Percentiles rank a stretch among this genome's conserved stretches.
Conservation (phyloP, 1,139 yeast species). For the Diutina siamensis region DNA sequence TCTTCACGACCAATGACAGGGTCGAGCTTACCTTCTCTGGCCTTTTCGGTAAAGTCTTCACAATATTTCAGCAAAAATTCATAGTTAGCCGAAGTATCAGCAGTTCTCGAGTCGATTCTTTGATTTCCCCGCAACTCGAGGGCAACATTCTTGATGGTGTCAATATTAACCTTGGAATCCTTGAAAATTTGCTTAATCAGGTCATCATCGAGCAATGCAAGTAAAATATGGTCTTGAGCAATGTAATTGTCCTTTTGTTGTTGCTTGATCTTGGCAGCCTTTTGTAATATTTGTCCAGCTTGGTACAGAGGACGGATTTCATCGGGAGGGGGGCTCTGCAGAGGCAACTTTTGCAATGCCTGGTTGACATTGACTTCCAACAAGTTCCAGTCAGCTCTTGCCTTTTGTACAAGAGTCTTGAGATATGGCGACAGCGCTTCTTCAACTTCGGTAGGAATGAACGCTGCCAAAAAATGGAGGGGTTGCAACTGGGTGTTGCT, state of each 20-base stretch:
- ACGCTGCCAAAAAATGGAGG: constrained; percentile 82
- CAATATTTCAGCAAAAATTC: constrained; percentile 89
- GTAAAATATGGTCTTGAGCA: constrained; percentile 87
- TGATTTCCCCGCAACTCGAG: constrained; percentile 80
- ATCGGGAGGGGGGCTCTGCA: constrained; percentile 79
- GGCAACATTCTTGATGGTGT: constrained; percentile 71
- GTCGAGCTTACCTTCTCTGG: constrained; percentile 88
- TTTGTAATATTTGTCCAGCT: constrained; percentile 56
- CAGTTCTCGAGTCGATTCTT: constrained; percentile 86
- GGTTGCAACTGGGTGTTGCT: constrained; percentile 78
- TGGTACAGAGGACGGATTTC: constrained; percentile 61
- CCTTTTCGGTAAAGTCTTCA: constrained; percentile 83
- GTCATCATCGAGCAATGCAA: constrained; percentile 74
- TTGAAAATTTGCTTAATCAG: constrained; percentile 64
- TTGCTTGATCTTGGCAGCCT: constrained; percentile 63
- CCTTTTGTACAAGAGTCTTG: constrained; percentile 78
- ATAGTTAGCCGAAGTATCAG: constrained; percentile 76
- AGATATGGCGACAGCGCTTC: constrained; percentile 64
- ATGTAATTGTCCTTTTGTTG: constrained; percentile 86
- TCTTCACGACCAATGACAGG: constrained; percentile 99
- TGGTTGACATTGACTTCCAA: constrained; percentile 75
- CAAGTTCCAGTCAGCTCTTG: constrained; percentile 75
- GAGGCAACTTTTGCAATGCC: constrained; percentile 72
- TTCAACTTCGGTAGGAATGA: constrained; percentile 56
- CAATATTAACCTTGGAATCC: constrained; percentile 57